Base-by-base conservation (phyloP, 2,329 filamentous ascomycete species). In the Mycocentrospora acerina region DNA sequence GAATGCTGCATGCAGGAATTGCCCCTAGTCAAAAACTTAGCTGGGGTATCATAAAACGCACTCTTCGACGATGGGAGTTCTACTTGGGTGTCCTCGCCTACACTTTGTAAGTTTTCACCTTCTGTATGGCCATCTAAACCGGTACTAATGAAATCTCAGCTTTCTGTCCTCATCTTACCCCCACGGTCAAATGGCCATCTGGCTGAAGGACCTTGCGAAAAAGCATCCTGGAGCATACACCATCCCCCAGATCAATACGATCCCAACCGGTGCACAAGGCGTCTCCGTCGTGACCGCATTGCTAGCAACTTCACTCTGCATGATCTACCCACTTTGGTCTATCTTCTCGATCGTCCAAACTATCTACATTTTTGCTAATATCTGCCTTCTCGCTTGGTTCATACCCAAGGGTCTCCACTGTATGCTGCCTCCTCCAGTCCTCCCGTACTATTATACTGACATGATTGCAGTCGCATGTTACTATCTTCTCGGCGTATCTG, bases 251-350 rank as follows among this genome's bases (percentile, higher is more conserved):
- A 70, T 77, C 42, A 78, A 78, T 54, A 64, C 71, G 10, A 68
- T 78, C 2, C 75, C 75, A 0, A 78, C 75, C 0, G 72, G 69
- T 7, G 69, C 67, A 0, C 70, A 74, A 33, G 73, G 68, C n/a
- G 71, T 78, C 27, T 71, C 66, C 0, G 74, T 76, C 4, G 57
- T 78, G 8, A 62, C 71, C 0, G 76, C 74, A 0, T 72, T 76
- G 58, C 53, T 78, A 1, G 74, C 74, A 0, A 74, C 74, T 0
- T 77, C 74, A 0, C 54, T 78, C 6, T 75, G 74, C 7, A 70
- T 73, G 32, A 74, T 77, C 1, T 77, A 77, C 32, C 74, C 74
- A 0, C 57, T 71, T 0, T 77, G 75, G 75, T 53, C 64, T 2
- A 71, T 77, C 4, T 77, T 74, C 44, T 69, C 68, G 0, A 59